Evolutionary conservation across 371 early-diverging fungal species (phyloP), one percentile per base, ranked within the genome.

Genomic region (Smittium culicis): DNA sequence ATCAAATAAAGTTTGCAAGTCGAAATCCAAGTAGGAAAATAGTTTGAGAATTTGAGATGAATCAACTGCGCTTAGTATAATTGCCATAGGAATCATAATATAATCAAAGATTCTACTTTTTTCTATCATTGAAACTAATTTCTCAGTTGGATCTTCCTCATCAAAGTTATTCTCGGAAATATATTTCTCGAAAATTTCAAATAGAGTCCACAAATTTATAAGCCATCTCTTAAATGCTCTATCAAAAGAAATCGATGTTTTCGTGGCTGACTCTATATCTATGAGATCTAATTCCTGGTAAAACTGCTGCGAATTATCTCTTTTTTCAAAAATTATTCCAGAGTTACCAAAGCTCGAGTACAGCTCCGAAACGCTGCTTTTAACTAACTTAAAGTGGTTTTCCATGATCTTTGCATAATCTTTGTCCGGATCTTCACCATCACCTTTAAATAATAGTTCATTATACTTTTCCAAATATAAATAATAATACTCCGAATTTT

Each of bases 61-160:
- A 57, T 57, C 27, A 57, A 25, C 11, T 3, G 5, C 8, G 27
- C 27, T 25, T 5, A 57, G 14, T 16, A 57, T 57, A 57, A 57
- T 14, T 11, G 24, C 5, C 5, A 57, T 57, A 3, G 57, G 57
- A 16, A 5, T 25, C 5, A 57, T 27, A 57, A 57, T 25, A 25
- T 27, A 57, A 57, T 57, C 57, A 57, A 57, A 57, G 5, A 57
- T 57, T 25, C 25, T 57, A 27, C 5, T 57, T 57, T 45, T 45
- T 45, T 45, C 45, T 11, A 20, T 45, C 20, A 45, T 11, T 11
- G 45, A 45, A 20, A 20, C 5, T 45, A 45, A 45, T 45, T 45
- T 20, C 45, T 45, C 45, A 45, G 20, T 45, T 11, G 20, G 11
- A 45, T 45, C 20, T 20, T 45, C 45, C 11, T 45, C 11, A 11